These are phyloP conservation scores for Cicer judaicum DNA, from an alignment of 306 rosid genomes.

Conservation along the genomic window DNA sequence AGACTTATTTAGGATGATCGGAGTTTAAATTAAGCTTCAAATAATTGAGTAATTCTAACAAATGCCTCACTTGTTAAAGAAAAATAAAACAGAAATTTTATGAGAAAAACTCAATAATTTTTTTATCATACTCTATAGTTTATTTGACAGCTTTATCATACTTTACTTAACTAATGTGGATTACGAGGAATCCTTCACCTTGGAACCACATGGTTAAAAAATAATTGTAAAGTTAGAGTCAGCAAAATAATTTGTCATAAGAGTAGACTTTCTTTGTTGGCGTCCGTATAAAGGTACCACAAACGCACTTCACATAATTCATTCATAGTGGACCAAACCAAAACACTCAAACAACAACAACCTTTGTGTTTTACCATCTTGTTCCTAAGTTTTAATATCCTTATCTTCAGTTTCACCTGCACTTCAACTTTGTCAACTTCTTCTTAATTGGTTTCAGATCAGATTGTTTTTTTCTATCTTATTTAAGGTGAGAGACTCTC, in stretches of 20 bases:
- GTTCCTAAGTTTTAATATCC: slow-evolving; percentile 21
- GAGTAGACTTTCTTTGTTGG: slow-evolving; percentile 39
- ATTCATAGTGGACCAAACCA: slow-evolving; percentile 34
- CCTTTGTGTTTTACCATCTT: slow-evolving; percentile 31
- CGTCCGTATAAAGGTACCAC: slow-evolving; percentile 40
- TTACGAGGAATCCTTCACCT: no score
- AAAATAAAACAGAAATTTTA: no score
- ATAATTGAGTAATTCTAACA: no score
- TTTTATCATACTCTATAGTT: no score
- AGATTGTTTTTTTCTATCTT: slow-evolving; percentile 15
- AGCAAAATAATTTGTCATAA: neutral
- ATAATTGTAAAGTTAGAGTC: slow-evolving; percentile 16
- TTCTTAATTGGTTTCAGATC: slow-evolving; percentile 34
- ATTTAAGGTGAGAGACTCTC: slow-evolving; percentile 40
- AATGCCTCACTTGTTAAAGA: no score
- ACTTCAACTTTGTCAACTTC: slow-evolving; percentile 35
- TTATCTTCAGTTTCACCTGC: slow-evolving; percentile 39
- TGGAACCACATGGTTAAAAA: no score
- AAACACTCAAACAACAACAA: neutral
- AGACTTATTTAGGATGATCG: no score
- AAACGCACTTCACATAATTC: neutral
- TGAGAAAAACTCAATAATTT: no score
- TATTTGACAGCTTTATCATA: no score
- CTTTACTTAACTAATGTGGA: no score
- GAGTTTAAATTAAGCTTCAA: no score